Percentiles rank a stretch among this genome's conserved stretches.
phyloP scores from a whole-genome alignment of 371 early-diverging fungal genomes.

The Parasitella parasitica region DNA sequence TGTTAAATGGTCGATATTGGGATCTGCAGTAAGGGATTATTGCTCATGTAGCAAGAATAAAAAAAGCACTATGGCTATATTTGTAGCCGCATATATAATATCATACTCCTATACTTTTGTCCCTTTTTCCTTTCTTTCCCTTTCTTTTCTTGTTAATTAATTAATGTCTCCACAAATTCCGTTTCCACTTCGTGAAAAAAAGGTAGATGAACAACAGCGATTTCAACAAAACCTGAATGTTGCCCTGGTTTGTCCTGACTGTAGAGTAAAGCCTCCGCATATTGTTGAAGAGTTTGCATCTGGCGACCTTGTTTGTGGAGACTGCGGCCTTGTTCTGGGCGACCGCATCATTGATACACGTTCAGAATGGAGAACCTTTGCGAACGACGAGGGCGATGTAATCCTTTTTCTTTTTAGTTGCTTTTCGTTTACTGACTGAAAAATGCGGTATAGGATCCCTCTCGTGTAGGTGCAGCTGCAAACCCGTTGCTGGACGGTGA shows the following conservation, averaged over 20 bases:
- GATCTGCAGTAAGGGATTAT: too few species aligned
- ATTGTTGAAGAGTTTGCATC: conserved; percentile 95
- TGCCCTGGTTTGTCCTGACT: conserved; percentile 74
- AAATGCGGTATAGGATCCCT: conserved; percentile 73
- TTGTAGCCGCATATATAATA: too few species aligned
- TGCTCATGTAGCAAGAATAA: background rate
- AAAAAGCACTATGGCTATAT: background rate
- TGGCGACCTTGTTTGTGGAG: conserved; percentile 94
- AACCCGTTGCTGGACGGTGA: conserved; percentile 85
- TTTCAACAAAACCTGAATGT: conserved; percentile 61
- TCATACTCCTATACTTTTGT: background rate
- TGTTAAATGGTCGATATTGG: too few species aligned
- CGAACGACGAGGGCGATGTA: conserved; percentile 88
- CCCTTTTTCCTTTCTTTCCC: background rate
- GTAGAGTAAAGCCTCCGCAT: conserved; percentile 81
- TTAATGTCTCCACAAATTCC: conserved; percentile 42
- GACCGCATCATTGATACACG: conserved; percentile 98
- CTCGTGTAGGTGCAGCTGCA: conserved; percentile 98
- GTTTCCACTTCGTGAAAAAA: conserved; percentile 42
- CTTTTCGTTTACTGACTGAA: background rate
- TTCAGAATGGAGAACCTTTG: conserved; percentile 99
- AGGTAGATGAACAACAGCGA: conserved; percentile 27
- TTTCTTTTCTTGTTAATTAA: background rate
- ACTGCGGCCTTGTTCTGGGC: conserved; percentile 95
- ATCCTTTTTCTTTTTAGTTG: background rate